These are phyloP conservation scores for Syzygium aqueum DNA, from an alignment of 345 rosid species.

Conservation along the genomic window DNA sequence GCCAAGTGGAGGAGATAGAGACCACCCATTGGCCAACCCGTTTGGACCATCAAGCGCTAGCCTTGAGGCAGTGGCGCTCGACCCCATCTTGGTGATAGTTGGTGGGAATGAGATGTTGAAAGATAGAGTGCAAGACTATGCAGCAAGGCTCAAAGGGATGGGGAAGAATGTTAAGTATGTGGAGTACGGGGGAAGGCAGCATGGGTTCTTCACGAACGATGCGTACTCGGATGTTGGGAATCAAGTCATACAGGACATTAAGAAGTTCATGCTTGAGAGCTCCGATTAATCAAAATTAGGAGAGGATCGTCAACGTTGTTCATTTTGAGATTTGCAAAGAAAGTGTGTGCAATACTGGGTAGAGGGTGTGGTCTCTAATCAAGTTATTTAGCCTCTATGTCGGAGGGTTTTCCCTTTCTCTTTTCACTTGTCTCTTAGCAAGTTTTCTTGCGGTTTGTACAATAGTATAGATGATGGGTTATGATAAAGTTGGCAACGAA, in stretches of 20 bases:
- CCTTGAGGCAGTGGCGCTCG: slow-evolving; percentile 30
- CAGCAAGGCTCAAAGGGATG: slow-evolving; percentile 36
- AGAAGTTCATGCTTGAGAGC: slow-evolving; percentile 28
- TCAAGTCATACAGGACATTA: slow-evolving; percentile 27
- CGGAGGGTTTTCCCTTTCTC: background rate
- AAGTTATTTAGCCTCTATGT: background rate
- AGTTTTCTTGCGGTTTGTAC: background rate
- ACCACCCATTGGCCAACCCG: slow-evolving; percentile 73
- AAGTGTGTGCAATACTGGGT: background rate
- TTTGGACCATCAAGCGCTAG: slow-evolving; percentile 56
- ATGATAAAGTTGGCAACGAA: background rate
- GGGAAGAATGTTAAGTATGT: slow-evolving; percentile 45
- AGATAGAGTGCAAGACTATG: slow-evolving; percentile 70
- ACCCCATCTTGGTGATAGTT: slow-evolving; percentile 55
- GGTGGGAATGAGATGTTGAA: slow-evolving; percentile 58
- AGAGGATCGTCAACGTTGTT: background rate
- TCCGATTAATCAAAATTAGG: background rate
- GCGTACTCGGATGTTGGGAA: slow-evolving; percentile 40
- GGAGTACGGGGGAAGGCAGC: slow-evolving; percentile 55
- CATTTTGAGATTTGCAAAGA: background rate
- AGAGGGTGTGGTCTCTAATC: background rate
- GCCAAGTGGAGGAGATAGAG: slow-evolving; percentile 60
- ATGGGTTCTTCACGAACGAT: slow-evolving; percentile 56
- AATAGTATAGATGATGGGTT: background rate
- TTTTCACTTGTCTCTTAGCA: background rate